These are phyloP conservation scores for Puccinia horiana DNA, from an alignment of 1,284 basidiomycete species.

Conservation along the genomic window DNA sequence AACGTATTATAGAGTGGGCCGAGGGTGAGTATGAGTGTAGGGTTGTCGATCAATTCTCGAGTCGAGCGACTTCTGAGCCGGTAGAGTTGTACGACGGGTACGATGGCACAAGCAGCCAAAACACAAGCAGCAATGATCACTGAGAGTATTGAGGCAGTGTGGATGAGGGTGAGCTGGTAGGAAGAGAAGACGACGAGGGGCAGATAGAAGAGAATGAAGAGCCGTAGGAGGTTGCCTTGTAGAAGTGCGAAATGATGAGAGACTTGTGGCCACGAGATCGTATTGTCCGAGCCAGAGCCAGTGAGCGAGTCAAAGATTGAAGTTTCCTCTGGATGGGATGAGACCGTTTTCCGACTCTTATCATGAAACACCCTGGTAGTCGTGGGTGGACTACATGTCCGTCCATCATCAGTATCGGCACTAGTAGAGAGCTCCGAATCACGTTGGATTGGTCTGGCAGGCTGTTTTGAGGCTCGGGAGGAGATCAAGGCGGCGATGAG, in stretches of 20 bases:
- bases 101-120: neutral
- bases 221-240: constrained; percentile 37
- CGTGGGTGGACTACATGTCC: neutral
- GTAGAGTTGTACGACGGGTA: constrained; percentile 35
- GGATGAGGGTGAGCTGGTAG: constrained; percentile 20
- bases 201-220: constrained; percentile 38
- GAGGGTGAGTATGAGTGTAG: constrained; percentile 15
- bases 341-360: neutral
- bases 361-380: constrained; percentile 6
- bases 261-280: neutral
- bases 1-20: constrained; percentile 46
- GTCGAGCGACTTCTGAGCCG: constrained; percentile 20
- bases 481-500: constrained; percentile 7
- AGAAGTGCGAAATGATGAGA: constrained; percentile 28
- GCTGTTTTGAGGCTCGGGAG: neutral
- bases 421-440: neutral
- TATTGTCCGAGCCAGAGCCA: too few species aligned
- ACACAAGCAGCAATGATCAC: constrained; percentile 3
- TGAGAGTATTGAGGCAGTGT: constrained; percentile 3
- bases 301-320: neutral
- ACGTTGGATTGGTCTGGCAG: neutral
- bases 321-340: neutral
- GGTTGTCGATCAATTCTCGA: constrained; percentile 18
- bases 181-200: constrained; percentile 34
- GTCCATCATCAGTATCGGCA: neutral